Base-by-base conservation (phyloP, 176 grass and related monocot species). In the Secale cereale region DNA sequence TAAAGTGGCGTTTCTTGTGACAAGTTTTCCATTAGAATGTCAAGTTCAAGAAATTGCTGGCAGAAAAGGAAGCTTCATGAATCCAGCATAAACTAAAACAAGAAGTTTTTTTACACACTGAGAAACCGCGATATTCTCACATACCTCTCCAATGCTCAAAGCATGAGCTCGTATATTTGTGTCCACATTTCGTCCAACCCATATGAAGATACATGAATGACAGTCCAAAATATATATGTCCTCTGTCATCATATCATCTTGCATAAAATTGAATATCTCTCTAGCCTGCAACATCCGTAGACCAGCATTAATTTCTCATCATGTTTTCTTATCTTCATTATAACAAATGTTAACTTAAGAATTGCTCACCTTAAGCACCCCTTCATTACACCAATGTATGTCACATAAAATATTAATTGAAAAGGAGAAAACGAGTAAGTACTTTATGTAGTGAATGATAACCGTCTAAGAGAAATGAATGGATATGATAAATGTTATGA, bases 241-340 rank as follows among this genome's bases (percentile, higher is more conserved):
- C 86, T 99, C 97, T 13, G 97, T 94, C 97, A 99, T 99, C 85
- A 99, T 56, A 91, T 99, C 97, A 84, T 99, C 97, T 96, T 99
- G 97, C 29, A 81, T 82, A 30, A 96, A 99, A 72, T 96, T 99
- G 87, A 96, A 99, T 84, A 99, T 88, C 91, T 99, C 97, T 72
- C 65, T 92, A n/a, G 95, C 91, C 97, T 99, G 82, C 64, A 92
- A 76, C 80, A 75, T 61, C 71, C 87, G 19, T 25, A 91, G 33
- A 81, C 16, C 37, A 87, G 54, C 10, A 89, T 72, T 89, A 78
- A 56, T 63, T 83, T 66, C 95, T 52, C 4, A 83, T 63, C 66
- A 33, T 62, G 31, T 8, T 77, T 27, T 43, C 17, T 31, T 74
- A 41, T 23, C 62, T 76, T 36, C 0, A 14, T 43, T n/a, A 79